These are phyloP conservation scores for Goffeauzyma gilvescens DNA, from an alignment of 768 basidiomycete species.

Conservation along the genomic window DNA sequence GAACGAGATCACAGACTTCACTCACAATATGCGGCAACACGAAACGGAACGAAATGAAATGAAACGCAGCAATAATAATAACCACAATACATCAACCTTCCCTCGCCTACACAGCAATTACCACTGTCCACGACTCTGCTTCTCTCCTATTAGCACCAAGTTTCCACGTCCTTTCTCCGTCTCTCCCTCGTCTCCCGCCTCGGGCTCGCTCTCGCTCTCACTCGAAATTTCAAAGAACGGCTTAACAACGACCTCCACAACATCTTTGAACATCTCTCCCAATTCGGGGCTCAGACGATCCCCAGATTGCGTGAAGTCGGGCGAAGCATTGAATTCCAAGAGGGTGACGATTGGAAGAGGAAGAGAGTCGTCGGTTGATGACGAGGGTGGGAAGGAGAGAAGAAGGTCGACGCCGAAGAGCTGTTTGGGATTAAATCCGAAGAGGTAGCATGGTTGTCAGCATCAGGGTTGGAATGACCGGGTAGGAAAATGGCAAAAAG, in stretches of 20 bases:
- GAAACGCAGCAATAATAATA: too few relatives aligned
- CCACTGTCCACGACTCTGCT: too few relatives aligned
- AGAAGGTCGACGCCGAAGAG: conserved; percentile 88
- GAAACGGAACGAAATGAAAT: too few relatives aligned
- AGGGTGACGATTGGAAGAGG: conserved; percentile 40
- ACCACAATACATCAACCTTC: too few relatives aligned
- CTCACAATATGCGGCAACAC: too few relatives aligned
- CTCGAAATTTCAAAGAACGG: conserved; percentile 38
- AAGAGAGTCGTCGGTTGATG: conserved; percentile 4
- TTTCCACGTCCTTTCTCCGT: conserved; percentile 1
- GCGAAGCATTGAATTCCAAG: conserved; percentile 84
- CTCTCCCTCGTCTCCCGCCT: conserved; percentile 12
- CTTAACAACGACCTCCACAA: conserved; percentile 47
- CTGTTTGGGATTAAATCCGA: conserved; percentile 13
- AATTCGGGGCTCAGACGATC: conserved; percentile 60
- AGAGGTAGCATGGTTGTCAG: neutral
- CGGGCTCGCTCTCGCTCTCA: too few relatives aligned
- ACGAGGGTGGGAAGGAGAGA: conserved; percentile 38
- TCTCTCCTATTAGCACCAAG: neutral
- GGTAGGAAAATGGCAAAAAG: neutral
- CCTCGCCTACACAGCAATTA: too few relatives aligned
- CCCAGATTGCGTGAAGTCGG: conserved; percentile 86
- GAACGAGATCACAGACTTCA: too few relatives aligned
- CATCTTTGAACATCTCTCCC: conserved; percentile 56
- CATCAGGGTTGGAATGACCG: neutral